Evolutionary conservation across 2,329 filamentous ascomycete genomes (phyloP), one percentile per base, ranked within the genome.

Genomic region (Pseudophaeomoniella oleicola): DNA sequence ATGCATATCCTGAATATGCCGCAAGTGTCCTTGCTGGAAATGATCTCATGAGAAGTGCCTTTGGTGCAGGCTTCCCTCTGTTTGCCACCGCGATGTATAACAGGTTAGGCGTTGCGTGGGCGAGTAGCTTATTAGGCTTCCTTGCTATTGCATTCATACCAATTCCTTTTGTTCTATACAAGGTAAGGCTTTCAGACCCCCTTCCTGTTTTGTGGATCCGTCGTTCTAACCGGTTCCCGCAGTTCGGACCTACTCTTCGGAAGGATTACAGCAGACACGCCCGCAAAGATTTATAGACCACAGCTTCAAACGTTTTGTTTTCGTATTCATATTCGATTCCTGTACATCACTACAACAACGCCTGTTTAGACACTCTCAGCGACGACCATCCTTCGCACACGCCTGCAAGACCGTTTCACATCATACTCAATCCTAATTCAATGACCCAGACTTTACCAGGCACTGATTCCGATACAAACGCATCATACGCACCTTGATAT

Each of bases 21-120:
- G 61, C 62, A 4, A 58, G 53, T 3, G 62, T 58, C 0, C 46
- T 64, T 12, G 62, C 62, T 3, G 32, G 57, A 2, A 57, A 60
- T 12, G 55, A 53, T 2, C 50, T 64, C 17, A 48, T 63, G 19
- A 50, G 60, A 2, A 59, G 57, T 33, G 39, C 55, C 1, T 55
- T 55, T 4, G 61, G 60, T 4, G 61, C 55, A 0, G 52, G 50
- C 0, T 58, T 64, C 30, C 59, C 59, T 0, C 35, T 50, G 10
- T 61, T 60, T 44, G 55, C 54, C 2, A 43, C 46, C 2, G 46
- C 49, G 11, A 55, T 62, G 41, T 59, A 55, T 31, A 31, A 49
- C 3, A 48, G 48, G 1, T 38, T 58, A 11, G 59, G 59, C 1
- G 51, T 58, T 27, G 51, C 53, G 16, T 59, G 57, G 52, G 58